Base-by-base conservation (phyloP, 352 stramenopile species). In the Thalassiosira livingstoniorum region DNA sequence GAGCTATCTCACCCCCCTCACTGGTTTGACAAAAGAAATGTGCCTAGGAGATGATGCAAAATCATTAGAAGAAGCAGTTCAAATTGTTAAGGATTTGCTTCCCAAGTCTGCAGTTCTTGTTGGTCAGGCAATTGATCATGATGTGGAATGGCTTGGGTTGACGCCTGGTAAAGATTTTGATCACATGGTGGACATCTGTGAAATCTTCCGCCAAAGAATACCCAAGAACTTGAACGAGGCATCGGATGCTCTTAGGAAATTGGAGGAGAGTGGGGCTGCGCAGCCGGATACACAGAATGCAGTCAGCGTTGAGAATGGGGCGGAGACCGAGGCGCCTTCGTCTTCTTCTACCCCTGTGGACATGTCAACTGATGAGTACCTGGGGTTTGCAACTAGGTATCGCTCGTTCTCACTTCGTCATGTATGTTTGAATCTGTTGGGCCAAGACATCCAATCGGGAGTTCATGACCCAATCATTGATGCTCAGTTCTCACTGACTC, bases 111-210 rank as follows among this genome's bases (percentile, higher is more conserved):
- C 92, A 39, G 92, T 98, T 25, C 96, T 98, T 64, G 94, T 98
- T 47, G 96, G 96, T 10, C 96, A 98, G 78, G 96, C 93, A 29
- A 97, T 98, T 68, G 95, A 97, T 87, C 97, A 98, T 73, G 96
- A 98, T 78, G 87, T 97, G 13, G 92, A 97, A 53, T 98, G 96
- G 96, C 92, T 97, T 23, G 90, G 82, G 15, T 88, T 98, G 51
- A 86, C 95, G 73, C 92, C 95, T 45, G 92, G 91, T 7, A 87
- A 76, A 4, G 95, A 98, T 75, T 98, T 97, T 92, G 94, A 92
- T 75, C 84, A 43, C 1, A 62, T 54, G n/a, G 61, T 84, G 3
- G 75, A 84, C 65, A 70, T 80, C 35, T 73, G 57, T 32, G 57
- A 73, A 4, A 80, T 87, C 37, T 87, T 87, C 35, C 62, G 74